Conservation (phyloP, 306 rosid genomes). For the Castanea mollissima region DNA sequence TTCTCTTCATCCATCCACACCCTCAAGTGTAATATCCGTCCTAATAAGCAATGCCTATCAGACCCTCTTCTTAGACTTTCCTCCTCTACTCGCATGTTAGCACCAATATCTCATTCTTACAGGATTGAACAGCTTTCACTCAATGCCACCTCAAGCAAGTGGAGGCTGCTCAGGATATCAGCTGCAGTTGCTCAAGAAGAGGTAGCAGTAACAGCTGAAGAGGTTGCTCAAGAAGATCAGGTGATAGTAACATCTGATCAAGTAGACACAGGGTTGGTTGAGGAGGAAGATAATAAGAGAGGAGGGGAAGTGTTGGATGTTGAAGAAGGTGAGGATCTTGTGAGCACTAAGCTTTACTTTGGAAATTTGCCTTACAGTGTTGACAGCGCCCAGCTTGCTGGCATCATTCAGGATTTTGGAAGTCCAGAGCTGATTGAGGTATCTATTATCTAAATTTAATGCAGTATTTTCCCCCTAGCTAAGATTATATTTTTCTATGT, state of each 20-base stretch:
- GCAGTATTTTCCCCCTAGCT: neutral
- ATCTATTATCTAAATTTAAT: neutral
- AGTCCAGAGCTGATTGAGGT: slow-evolving; percentile 94
- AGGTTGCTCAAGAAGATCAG: slow-evolving; percentile 55
- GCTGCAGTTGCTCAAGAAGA: slow-evolving; percentile 67
- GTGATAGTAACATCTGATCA: slow-evolving; percentile 36
- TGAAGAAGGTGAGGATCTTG: slow-evolving; percentile 28
- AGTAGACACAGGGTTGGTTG: slow-evolving; percentile 26
- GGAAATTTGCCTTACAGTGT: slow-evolving; percentile 95
- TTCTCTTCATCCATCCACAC: slow-evolving; percentile 58
- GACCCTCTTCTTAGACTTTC: slow-evolving; percentile 40
- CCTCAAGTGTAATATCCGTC: slow-evolving; percentile 42
- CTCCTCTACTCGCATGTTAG: slow-evolving; percentile 39
- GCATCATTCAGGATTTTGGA: slow-evolving; percentile 69
- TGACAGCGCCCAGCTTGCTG: slow-evolving; percentile 95
- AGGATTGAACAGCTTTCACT: slow-evolving; percentile 37
- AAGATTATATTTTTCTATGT: neutral
- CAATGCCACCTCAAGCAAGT: slow-evolving; percentile 24
- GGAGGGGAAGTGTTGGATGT: slow-evolving; percentile 23
- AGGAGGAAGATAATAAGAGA: slow-evolving; percentile 7
- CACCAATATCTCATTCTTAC: slow-evolving; percentile 30
- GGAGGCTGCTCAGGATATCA: slow-evolving; percentile 43
- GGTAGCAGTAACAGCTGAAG: slow-evolving; percentile 39
- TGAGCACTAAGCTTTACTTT: slow-evolving; percentile 80
- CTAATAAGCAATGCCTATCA: slow-evolving; percentile 32